A percentile compares a stretch with the other conserved stretches of the same genome.
These are phyloP conservation scores for Solanum dulcamara DNA, from an alignment of 257 asterid species.

Conservation along the genomic window DNA sequence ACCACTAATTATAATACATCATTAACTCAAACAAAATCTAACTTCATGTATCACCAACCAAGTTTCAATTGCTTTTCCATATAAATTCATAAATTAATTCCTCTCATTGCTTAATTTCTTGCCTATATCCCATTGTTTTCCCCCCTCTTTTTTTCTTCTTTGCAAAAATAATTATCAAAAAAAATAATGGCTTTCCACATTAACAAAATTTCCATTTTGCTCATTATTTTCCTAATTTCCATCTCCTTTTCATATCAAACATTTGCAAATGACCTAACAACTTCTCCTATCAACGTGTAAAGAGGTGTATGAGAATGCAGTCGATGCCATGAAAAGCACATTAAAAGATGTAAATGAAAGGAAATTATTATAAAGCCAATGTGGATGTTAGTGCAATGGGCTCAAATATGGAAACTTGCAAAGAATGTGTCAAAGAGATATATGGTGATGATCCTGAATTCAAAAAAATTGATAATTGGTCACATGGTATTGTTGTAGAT, in stretches of 20 bases:
- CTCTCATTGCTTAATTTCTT: background rate
- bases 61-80: background rate
- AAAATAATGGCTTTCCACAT: background rate
- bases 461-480: background rate
- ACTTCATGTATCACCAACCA: background rate
- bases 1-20: background rate
- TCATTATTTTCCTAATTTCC: background rate
- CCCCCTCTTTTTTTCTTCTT: background rate
- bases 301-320: conserved; percentile 18
- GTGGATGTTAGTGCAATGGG: conserved; percentile 16
- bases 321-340: conserved; percentile 15
- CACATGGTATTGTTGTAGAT: background rate
- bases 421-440: background rate
- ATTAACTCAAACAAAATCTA: background rate
- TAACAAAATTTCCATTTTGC: background rate
- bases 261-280: background rate
- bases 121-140: background rate
- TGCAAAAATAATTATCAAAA: background rate
- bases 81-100: background rate
- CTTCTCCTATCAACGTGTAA: background rate
- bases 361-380: conserved; percentile 22
- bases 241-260: background rate
- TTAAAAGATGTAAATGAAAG: conserved; percentile 10
- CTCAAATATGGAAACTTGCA: background rate
- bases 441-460: background rate